Base-by-base conservation (phyloP, 2,329 filamentous ascomycete genomes). In the Colletotrichum theobromicola region DNA sequence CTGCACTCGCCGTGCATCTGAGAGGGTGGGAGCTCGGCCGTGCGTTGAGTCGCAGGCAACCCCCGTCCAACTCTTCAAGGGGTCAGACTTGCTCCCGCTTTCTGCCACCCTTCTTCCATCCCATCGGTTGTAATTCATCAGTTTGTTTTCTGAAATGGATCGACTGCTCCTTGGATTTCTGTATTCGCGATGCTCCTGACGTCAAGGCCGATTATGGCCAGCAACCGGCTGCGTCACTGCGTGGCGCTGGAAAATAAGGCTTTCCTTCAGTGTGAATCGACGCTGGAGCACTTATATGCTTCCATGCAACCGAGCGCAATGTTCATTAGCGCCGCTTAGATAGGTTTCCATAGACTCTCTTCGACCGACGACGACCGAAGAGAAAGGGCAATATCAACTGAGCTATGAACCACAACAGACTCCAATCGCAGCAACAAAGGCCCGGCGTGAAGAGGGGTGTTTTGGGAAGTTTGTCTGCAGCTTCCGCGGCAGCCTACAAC, bases 221-320 rank as follows among this genome's bases (percentile, higher is more conserved):
- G 30, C n/a, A 28, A 18, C 15, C 32, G 61, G n/a, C 72, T 66
- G 61, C 72, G 67, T 66, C 72, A 74, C 71, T 42, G 37, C 37
- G 62, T 67, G 62, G 42, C 55, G 55, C 32, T 46, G 34, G n/a
- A 12, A 50, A 58, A 35, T 30, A 42, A 35, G 34, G 53, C 21
- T 58, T 30, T 28, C 30, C 46, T 57, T 53, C 62, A 46, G 62
- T 18, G 26, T 15, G 55, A 34, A 67, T 66, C n/a, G n/a, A 5
- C n/a, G 28, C 15, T 32, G 42, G 30, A 61, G 28, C 46, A 24
- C 46, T 75, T 75, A 75, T 72, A 75, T 75, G 68, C 55, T 50
- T 63, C 55, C 10, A 46, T 21, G 18, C 34, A 62, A 63, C 72
- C 68, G 62, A 75, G 57, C 62, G 62, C 9, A 16, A 28, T 7